phyloP scores from a whole-genome alignment of 2,329 filamentous ascomycete species.

The Hypoxylon sp. region DNA sequence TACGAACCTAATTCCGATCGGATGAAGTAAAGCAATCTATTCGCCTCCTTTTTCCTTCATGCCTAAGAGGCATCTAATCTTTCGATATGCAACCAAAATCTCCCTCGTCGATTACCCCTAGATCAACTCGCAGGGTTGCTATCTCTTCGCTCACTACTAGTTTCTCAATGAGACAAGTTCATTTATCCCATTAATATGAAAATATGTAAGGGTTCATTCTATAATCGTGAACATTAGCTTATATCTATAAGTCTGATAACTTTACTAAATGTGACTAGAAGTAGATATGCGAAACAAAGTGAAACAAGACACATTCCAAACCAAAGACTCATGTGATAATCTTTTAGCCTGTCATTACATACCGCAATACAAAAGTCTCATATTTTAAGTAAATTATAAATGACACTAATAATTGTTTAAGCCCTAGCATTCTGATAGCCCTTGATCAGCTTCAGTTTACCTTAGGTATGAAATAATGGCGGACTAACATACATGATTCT shows the following conservation, averaged over 20 bases:
- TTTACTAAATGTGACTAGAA: background rate
- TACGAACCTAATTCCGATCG: background rate
- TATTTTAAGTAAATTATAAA: background rate
- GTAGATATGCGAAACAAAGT: background rate
- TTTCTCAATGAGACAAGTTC: background rate
- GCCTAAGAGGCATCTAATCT: background rate
- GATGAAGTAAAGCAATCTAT: background rate
- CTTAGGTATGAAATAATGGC: background rate
- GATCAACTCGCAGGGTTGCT: background rate
- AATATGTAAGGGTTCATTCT: background rate
- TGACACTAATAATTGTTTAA: background rate
- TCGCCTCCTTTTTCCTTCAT: background rate
- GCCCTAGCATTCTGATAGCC: background rate
- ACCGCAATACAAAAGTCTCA: background rate
- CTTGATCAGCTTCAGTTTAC: background rate
- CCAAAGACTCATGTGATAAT: background rate
- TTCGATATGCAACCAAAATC: background rate
- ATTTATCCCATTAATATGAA: background rate
- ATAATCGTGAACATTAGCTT: background rate
- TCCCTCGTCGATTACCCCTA: background rate
- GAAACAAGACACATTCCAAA: background rate
- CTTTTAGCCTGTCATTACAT: background rate
- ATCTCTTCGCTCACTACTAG: background rate
- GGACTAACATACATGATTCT: background rate
- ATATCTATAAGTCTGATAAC: background rate